Conservation (phyloP, 2,329 filamentous ascomycete species). For the Nemania sp. region DNA sequence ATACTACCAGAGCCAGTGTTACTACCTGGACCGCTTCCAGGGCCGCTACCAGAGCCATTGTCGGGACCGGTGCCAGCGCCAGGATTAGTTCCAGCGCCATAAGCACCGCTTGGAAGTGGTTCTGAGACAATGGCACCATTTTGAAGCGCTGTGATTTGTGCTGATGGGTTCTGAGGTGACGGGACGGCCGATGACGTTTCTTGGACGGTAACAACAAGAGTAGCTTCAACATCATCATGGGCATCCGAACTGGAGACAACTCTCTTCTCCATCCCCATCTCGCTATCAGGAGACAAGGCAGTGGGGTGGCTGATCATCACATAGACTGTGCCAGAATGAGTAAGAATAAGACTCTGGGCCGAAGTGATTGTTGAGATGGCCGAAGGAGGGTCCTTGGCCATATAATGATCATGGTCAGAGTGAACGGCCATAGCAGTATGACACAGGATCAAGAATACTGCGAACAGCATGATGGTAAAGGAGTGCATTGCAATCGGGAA, state of each 20-base stretch:
- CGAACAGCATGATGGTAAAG: slow-evolving; percentile 21
- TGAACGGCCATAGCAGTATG: slow-evolving; percentile 14
- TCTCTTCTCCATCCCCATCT: slow-evolving; percentile 8
- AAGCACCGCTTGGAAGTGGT: slow-evolving; percentile 18
- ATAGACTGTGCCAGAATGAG: slow-evolving; percentile 15
- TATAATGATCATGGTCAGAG: not conserved
- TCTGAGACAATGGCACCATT: not conserved
- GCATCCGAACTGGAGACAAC: not conserved
- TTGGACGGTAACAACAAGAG: slow-evolving; percentile 21
- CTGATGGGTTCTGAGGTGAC: slow-evolving; percentile 6
- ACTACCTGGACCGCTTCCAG: not conserved
- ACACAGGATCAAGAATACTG: slow-evolving; percentile 28
- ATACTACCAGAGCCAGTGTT: not conserved
- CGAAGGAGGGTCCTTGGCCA: not conserved
- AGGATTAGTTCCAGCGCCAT: slow-evolving; percentile 16
- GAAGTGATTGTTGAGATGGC: slow-evolving; percentile 1
- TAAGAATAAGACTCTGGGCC: slow-evolving; percentile 7
- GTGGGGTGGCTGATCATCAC: slow-evolving; percentile 2
- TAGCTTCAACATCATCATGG: slow-evolving; percentile 12
- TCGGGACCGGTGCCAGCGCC: slow-evolving; percentile 9
- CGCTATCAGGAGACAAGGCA: not conserved
- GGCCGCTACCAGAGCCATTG: slow-evolving; percentile 1
- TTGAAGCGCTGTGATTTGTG: slow-evolving; percentile 7
- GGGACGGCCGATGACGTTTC: slow-evolving; percentile 16
- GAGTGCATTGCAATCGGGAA: slow-evolving; percentile 10